A percentile compares a stretch with the other conserved stretches of the same genome.
These are phyloP conservation scores for Pulicaria dysenterica DNA, from an alignment of 129 eudicot species.

Conservation along the genomic window DNA sequence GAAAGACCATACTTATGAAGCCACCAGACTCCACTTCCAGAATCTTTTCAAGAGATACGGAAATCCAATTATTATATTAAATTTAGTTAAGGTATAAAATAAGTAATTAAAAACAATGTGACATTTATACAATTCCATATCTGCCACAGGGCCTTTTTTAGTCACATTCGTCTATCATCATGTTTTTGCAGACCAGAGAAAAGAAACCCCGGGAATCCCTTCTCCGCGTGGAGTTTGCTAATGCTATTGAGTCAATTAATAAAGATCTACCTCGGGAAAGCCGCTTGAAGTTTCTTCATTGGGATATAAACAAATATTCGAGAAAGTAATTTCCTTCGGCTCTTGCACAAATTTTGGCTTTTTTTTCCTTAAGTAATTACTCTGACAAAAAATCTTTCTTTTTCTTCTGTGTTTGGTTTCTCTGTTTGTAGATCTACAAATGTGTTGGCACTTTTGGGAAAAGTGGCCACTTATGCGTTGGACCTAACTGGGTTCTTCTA, in stretches of 20 bases:
- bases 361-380: not conserved
- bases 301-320: conserved; percentile 86
- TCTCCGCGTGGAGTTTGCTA: conserved; percentile 79
- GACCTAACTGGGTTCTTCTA: conserved; percentile 75
- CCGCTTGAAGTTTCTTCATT: conserved; percentile 84
- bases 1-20: conserved; percentile 69
- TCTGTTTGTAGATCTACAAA: conserved; percentile 56
- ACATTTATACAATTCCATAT: not conserved
- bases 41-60: conserved; percentile 88
- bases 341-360: not conserved
- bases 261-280: conserved; percentile 60
- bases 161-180: not conserved
- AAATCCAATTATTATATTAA: conserved; percentile 87
- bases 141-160: conserved; percentile 7
- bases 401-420: conserved; percentile 26
- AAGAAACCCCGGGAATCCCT: conserved; percentile 91
- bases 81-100: conserved; percentile 73
- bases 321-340: conserved; percentile 48
- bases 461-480: conserved; percentile 80
- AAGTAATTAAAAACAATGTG: not conserved
- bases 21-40: conserved; percentile 88
- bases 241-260: conserved; percentile 79
- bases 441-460: conserved; percentile 65
- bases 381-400: conserved; percentile 4
- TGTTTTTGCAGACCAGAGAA: conserved; percentile 67